phyloP scores from a whole-genome alignment of 2,329 filamentous ascomycete genomes.

The Kalaharituber pfeilii region DNA sequence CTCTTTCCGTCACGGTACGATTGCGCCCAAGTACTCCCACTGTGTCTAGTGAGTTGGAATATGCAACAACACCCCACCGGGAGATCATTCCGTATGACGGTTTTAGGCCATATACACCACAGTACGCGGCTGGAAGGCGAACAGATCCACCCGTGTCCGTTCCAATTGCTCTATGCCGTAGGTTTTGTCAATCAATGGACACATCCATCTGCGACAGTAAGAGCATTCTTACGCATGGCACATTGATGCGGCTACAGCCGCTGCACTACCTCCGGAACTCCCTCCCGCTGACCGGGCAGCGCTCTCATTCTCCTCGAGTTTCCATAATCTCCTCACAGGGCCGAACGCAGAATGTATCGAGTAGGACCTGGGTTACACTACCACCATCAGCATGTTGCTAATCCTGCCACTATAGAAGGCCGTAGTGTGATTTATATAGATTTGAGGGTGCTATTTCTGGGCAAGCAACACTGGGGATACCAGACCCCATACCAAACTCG shows the following conservation, averaged over 20 bases:
- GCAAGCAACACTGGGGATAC: not conserved
- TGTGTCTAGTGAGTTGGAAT: conserved; percentile 84
- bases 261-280: conserved; percentile 84
- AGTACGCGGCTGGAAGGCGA: conserved; percentile 72
- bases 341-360: conserved; percentile 51
- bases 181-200: conserved; percentile 2
- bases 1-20: conserved; percentile 35
- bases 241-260: conserved; percentile 53
- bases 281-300: conserved; percentile 53
- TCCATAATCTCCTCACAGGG: conserved; percentile 39
- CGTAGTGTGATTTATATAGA: too few relatives aligned
- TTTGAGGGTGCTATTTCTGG: too few relatives aligned
- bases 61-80: conserved; percentile 70
- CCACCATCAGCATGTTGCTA: too few relatives aligned
- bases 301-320: conserved; percentile 18
- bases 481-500: conserved; percentile 75
- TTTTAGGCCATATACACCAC: conserved; percentile 69
- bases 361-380: conserved; percentile 46
- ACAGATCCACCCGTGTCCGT: conserved; percentile 90
- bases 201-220: not conserved
- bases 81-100: conserved; percentile 80
- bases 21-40: conserved; percentile 55
- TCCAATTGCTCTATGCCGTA: conserved; percentile 46
- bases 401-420: too few relatives aligned
- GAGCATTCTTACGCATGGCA: conserved; percentile 35